These are phyloP conservation scores for Phialophora macrospora DNA, from an alignment of 2,329 filamentous ascomycete species.

Conservation along the genomic window DNA sequence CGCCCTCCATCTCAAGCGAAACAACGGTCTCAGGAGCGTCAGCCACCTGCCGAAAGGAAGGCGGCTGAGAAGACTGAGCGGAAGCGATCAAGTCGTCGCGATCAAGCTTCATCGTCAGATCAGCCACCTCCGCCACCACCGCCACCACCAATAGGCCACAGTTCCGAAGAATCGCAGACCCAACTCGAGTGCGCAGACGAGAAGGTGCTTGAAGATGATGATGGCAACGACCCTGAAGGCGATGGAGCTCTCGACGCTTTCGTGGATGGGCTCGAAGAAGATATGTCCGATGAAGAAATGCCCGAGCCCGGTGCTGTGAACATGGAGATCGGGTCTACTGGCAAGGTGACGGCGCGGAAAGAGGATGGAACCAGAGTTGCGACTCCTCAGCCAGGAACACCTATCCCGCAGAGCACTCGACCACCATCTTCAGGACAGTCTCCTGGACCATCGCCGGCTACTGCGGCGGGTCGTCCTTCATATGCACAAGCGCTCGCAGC, in stretches of 20 bases:
- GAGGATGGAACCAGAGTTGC: constrained; percentile 87
- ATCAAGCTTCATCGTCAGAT: constrained; percentile 58
- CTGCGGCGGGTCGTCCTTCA: constrained; percentile 62
- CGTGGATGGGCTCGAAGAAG: constrained; percentile 87
- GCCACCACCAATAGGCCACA: constrained; percentile 52
- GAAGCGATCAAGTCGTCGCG: constrained; percentile 68
- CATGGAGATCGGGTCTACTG: constrained; percentile 83
- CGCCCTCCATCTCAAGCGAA: constrained; percentile 49
- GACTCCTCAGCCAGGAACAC: constrained; percentile 68
- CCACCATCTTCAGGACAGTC: constrained; percentile 39
- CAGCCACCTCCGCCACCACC: constrained; percentile 54
- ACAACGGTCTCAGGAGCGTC: constrained; percentile 24
- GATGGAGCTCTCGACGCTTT: constrained; percentile 76
- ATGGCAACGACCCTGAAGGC: constrained; percentile 61
- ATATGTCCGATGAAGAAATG: constrained; percentile 74
- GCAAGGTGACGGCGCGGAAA: constrained; percentile 86
- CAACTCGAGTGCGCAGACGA: constrained; percentile 93
- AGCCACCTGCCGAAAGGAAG: constrained; percentile 34
- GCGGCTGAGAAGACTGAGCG: constrained; percentile 49
- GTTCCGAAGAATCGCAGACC: constrained; percentile 67
- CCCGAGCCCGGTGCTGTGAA: constrained; percentile 86
- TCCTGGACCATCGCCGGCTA: constrained; percentile 49
- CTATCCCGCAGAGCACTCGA: constrained; percentile 41
- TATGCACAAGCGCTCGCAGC: constrained; percentile 84
- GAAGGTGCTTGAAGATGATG: constrained; percentile 75